Conservation (phyloP, 1,284 basidiomycete species). For the Ceratorhiza oryzae-sativae region DNA sequence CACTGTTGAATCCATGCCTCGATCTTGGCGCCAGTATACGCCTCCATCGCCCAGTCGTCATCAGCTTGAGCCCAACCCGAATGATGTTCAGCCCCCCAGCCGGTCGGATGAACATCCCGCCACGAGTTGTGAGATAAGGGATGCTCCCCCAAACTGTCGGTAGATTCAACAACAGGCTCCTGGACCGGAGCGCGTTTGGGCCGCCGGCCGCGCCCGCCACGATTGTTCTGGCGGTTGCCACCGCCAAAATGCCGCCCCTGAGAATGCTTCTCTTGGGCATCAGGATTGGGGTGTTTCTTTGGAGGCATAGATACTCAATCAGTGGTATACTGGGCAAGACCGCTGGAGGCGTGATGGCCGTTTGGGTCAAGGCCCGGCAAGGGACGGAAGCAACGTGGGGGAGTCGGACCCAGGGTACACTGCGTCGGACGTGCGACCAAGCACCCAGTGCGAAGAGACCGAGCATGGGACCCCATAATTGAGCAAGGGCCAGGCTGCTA, state of each 20-base stretch:
- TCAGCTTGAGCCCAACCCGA: not conserved
- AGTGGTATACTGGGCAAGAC: not conserved
- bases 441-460: not conserved
- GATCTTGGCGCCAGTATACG: conserved; percentile 19
- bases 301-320: conserved; percentile 4
- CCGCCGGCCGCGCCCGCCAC: not conserved
- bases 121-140: not conserved
- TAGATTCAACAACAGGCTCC: not conserved
- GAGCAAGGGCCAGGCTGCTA: no score
- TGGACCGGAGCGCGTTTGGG: not conserved
- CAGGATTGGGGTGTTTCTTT: not conserved
- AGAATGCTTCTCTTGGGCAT: conserved; percentile 1
- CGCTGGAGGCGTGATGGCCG: conserved; percentile 12
- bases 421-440: conserved; percentile 4
- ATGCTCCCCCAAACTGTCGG: not conserved
- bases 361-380: conserved; percentile 13
- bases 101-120: conserved; percentile 5
- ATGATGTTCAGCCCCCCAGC: conserved; percentile 10
- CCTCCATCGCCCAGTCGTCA: conserved; percentile 28
- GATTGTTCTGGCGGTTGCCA: conserved; percentile 4
- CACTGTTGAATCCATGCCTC: conserved; percentile 20
- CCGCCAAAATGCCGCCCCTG: conserved; percentile 13
- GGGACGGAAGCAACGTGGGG: conserved; percentile 34
- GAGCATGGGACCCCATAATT: not conserved
- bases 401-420: conserved; percentile 21